Conservation (phyloP, 164 flowering plant species). For the Vitis rupestris region DNA sequence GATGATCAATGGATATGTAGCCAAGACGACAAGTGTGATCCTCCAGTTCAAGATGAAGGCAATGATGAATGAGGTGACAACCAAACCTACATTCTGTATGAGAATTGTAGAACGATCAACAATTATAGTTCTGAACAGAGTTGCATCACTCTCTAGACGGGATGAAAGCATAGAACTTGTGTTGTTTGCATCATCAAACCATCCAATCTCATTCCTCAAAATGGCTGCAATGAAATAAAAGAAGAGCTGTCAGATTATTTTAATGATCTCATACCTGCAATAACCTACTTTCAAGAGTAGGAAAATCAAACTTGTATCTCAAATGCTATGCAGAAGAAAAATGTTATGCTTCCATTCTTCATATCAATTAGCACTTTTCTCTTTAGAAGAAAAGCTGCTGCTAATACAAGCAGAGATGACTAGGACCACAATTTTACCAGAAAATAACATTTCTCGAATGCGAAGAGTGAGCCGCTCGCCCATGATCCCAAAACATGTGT, state of each 20-base stretch:
- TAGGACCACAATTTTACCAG: conserved; percentile 46
- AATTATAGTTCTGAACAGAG: conserved; percentile 66
- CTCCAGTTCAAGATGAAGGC: conserved; percentile 95
- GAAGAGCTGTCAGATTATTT: background rate
- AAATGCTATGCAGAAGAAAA: too few relatives aligned
- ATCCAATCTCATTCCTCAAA: conserved; percentile 87
- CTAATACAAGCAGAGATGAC: background rate
- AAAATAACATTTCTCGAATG: conserved; percentile 81
- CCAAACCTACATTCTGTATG: conserved; percentile 64
- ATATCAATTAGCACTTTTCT: too few relatives aligned
- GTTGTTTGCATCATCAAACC: conserved; percentile 76
- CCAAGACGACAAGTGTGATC: conserved; percentile 77
- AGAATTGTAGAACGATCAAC: conserved; percentile 88
- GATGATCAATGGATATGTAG: conserved; percentile 76
- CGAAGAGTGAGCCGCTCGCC: conserved; percentile 94
- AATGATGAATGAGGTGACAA: conserved; percentile 67
- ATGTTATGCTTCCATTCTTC: too few relatives aligned
- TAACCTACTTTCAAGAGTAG: too few relatives aligned
- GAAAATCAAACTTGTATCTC: too few relatives aligned
- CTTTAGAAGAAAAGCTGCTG: too few relatives aligned
- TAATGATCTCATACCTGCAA: too few relatives aligned
- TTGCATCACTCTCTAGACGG: conserved; percentile 81
- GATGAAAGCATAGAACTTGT: conserved; percentile 82
- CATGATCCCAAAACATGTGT: conserved; percentile 80
- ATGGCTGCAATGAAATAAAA: conserved; percentile 57